Conservation (phyloP, 192 early-diverging fungal genomes). For the Polychytrium aggregatum region DNA sequence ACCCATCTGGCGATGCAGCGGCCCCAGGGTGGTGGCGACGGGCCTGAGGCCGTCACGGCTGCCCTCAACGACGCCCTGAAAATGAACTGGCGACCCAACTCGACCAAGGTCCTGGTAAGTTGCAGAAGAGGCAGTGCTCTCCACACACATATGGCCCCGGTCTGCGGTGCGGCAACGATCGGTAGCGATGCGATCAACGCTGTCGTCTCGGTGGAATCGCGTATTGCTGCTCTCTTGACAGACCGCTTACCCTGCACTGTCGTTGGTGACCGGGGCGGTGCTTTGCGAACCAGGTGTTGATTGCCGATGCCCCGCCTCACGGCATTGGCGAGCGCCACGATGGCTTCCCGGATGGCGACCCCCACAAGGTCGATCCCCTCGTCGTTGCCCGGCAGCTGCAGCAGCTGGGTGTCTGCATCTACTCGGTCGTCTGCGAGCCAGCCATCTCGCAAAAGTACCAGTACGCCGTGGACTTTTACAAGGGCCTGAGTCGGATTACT, state of each 20-base stretch:
- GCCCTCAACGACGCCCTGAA: slow-evolving; percentile 4
- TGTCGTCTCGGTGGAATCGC: too few relatives aligned
- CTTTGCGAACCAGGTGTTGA: too few relatives aligned
- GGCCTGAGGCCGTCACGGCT: slow-evolving; percentile 8
- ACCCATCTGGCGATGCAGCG: background rate
- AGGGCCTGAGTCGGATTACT: slow-evolving; percentile 1
- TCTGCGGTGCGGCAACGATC: too few relatives aligned
- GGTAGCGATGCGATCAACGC: too few relatives aligned
- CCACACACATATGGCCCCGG: too few relatives aligned
- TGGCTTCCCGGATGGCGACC: slow-evolving; percentile 13
- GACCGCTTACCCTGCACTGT: too few relatives aligned
- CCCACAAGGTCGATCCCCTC: slow-evolving; percentile 2
- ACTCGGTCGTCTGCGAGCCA: slow-evolving; percentile 9
- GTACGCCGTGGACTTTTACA: slow-evolving; percentile 9
- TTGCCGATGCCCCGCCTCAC: slow-evolving; percentile 14
- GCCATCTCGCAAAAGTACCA: slow-evolving; percentile 1
- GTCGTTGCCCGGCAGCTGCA: background rate
- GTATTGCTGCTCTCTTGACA: too few relatives aligned
- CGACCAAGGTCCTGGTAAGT: slow-evolving; percentile 4
- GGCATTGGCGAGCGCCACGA: slow-evolving; percentile 4
- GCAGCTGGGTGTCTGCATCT: background rate
- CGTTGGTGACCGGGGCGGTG: too few relatives aligned
- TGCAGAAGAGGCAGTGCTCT: too few relatives aligned
- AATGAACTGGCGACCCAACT: slow-evolving; percentile 4
- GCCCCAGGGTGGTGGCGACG: slow-evolving; percentile 7